Base-by-base conservation (phyloP, 2,329 filamentous ascomycete species). In the Emericellopsis cladophorae region DNA sequence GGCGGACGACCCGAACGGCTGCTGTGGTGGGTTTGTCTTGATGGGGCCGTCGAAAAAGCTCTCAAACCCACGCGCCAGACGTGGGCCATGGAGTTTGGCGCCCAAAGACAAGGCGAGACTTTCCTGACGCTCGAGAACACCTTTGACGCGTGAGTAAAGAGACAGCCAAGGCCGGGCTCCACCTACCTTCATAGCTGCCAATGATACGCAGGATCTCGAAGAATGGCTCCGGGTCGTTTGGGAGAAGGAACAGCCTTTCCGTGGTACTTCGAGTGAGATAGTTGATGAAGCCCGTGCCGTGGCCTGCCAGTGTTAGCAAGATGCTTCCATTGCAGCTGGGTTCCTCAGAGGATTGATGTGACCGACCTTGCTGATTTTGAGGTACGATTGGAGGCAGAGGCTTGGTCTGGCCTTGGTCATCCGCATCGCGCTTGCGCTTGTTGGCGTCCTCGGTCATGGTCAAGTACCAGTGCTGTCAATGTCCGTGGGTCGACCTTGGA, bases 101-200 rank as follows among this genome's bases (percentile, higher is more conserved):
- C 87, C 87, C 22, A 95, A 70, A 52, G 87, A 90, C 43, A 83
- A 81, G 37, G 87, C 88, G 51, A 94, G 76, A 58, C 84, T 90
- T 62, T 95, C 87, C 57, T 90, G 84, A 42, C 85, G 78, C 52
- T 85, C 84, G 40, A 94, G 67, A 14, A 92, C 84, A 48, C 80
- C 86, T 72, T 44, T 6, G 40, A 18, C 37, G 44, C 45, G 46
- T 50, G 37, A 46, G 24, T 33, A 16, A 9, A 18, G 12, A 12
- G 26, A 4, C 26, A 29, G 26, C 26, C 4, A 29, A 7, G 26
- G 26, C 26, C 6, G 26, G 12, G 7, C 5, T 9, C 26, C 31
- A 41, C 55, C 44, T 55, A 74, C 73, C 70, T 64, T 89, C 85
- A 60, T 94, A 94, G 50, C 88, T 81, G 54, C 74, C 73, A 44